A percentile compares a stretch with the other conserved stretches of the same genome.
Conservation (phyloP, 208 protist species). For the Trichomonas gallinae region DNA sequence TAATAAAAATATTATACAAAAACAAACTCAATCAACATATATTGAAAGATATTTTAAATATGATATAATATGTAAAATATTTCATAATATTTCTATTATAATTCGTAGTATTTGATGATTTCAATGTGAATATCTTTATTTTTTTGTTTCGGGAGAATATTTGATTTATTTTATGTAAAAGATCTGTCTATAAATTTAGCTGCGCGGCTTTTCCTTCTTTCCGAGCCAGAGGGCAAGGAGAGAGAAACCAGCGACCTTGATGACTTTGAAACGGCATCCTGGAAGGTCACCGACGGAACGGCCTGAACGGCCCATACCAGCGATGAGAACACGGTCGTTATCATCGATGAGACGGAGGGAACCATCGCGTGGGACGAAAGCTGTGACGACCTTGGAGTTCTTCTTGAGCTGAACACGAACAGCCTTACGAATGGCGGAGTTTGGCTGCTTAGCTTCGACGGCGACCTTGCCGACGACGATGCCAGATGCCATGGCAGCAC, state of each 20-base stretch:
- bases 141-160: background rate
- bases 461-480: background rate
- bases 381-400: conserved; percentile 99
- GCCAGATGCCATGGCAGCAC: background rate
- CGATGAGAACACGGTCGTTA: conserved; percentile 56
- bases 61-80: no score
- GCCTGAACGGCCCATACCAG: conserved; percentile 68
- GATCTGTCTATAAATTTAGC: conserved; percentile 49
- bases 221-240: conserved; percentile 86
- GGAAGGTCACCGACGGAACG: conserved; percentile 99
- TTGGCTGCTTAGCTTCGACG: conserved; percentile 98
- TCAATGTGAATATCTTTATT: background rate
- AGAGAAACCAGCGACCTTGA: conserved; percentile 91
- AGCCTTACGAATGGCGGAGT: conserved; percentile 99
- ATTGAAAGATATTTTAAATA: no score
- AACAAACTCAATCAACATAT: no score
- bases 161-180: background rate
- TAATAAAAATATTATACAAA: no score
- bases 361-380: conserved; percentile 98
- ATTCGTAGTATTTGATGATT: no score
- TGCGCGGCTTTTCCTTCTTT: conserved; percentile 97
- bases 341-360: conserved; percentile 96
- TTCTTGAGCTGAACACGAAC: conserved; percentile 99
- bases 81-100: no score
- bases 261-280: conserved; percentile 91